Evolutionary conservation across 2,329 filamentous ascomycete species (phyloP).

Genomic region (Endothia cerciana): DNA sequence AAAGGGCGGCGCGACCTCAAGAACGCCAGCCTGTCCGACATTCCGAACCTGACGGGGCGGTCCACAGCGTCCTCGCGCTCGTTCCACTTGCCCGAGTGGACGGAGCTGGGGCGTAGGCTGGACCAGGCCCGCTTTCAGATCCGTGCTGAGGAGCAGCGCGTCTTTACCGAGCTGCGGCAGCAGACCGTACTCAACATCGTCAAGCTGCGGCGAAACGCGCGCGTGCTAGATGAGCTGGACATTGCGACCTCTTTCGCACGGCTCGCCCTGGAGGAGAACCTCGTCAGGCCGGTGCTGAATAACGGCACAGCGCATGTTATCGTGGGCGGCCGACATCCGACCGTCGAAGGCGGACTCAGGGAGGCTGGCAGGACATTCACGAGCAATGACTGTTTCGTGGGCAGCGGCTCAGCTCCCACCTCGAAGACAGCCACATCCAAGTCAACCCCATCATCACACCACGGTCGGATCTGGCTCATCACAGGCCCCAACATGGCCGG

Average conservation of each 20-base stretch:
- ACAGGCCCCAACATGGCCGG: slow-evolving; percentile 97
- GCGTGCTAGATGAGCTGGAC: slow-evolving; percentile 92
- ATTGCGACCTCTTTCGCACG: slow-evolving; percentile 84
- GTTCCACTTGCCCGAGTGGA: slow-evolving; percentile 86
- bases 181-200: slow-evolving; percentile 81
- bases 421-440: slow-evolving; percentile 58
- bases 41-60: slow-evolving; percentile 23
- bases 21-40: slow-evolving; percentile 57
- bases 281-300: slow-evolving; percentile 75
- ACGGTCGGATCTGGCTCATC: slow-evolving; percentile 69
- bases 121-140: slow-evolving; percentile 80
- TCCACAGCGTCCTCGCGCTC: slow-evolving; percentile 84
- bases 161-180: slow-evolving; percentile 75
- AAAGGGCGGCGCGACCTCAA: slow-evolving; percentile 67
- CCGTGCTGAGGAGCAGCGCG: slow-evolving; percentile 78
- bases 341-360: slow-evolving; percentile 81
- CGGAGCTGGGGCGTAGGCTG: slow-evolving; percentile 74
- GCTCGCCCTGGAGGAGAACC: slow-evolving; percentile 73
- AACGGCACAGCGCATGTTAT: slow-evolving; percentile 71
- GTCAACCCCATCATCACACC: slow-evolving; percentile 61
- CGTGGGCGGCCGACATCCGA: slow-evolving; percentile 86
- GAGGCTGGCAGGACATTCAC: slow-evolving; percentile 82
- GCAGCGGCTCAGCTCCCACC: slow-evolving; percentile 60
- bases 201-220: slow-evolving; percentile 83
- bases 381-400: slow-evolving; percentile 83